Percentiles rank a stretch among this genome's conserved stretches.
Evolutionary conservation across 805 yeast species (phyloP).

Genomic region (Yarrowia yakushimensis): DNA sequence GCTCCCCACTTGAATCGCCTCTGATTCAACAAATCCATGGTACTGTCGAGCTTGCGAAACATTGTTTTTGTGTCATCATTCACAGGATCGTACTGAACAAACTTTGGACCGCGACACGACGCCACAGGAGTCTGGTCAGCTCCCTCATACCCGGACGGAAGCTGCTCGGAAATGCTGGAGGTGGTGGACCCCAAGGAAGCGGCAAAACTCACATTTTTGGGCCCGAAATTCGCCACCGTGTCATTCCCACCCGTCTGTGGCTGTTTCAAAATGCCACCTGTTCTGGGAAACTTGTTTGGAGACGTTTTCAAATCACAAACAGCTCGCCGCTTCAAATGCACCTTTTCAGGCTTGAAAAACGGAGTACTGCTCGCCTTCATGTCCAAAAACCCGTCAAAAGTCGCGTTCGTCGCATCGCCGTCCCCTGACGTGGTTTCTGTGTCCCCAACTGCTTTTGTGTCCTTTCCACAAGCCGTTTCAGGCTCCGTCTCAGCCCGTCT

Average conservation of each 20-base stretch:
- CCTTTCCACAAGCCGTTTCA: too few relatives aligned
- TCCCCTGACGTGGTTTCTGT: neutral
- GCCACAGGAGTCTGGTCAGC: constrained; percentile 10
- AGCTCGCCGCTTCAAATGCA: neutral
- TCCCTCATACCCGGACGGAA: neutral
- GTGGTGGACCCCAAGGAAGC: constrained; percentile 19
- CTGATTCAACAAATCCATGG: neutral
- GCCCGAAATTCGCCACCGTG: neutral
- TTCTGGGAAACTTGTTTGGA: neutral
- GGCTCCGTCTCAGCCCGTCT: neutral
- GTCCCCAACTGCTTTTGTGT: neutral
- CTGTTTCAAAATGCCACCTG: neutral
- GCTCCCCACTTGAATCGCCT: neutral
- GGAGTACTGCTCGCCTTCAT: constrained; percentile 6
- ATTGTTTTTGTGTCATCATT: neutral
- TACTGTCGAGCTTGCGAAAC: neutral
- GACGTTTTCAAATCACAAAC: neutral
- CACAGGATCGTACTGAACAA: constrained; percentile 8
- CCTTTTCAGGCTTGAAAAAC: constrained; percentile 6
- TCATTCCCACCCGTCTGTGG: neutral
- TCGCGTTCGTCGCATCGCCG: neutral
- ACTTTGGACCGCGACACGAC: neutral
- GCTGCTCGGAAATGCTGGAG: neutral
- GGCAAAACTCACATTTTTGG: constrained; percentile 9
- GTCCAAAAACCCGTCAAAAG: neutral